phyloP scores from a whole-genome alignment of 306 rosid species.

The Malus domestica region DNA sequence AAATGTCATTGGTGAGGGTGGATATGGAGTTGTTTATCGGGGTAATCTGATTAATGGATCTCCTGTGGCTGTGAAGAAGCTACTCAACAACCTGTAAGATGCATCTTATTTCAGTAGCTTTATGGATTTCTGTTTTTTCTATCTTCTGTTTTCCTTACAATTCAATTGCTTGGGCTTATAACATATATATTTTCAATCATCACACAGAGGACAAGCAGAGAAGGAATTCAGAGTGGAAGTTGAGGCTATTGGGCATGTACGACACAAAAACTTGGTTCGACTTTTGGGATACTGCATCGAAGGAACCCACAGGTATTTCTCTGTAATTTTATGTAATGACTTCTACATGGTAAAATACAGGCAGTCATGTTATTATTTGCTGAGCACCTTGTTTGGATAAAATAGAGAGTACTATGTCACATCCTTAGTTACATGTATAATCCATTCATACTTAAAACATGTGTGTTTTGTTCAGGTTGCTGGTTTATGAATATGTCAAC shows the following conservation, averaged over 20 bases:
- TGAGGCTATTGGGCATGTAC: slow-evolving; percentile 92
- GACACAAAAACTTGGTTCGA: slow-evolving; percentile 89
- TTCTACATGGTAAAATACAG: neutral
- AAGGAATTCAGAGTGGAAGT: slow-evolving; percentile 94
- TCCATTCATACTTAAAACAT: neutral
- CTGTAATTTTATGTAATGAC: neutral
- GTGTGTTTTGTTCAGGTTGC: slow-evolving; percentile 44
- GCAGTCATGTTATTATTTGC: neutral
- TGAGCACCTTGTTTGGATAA: neutral
- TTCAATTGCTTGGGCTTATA: neutral
- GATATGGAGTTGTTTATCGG: slow-evolving; percentile 82
- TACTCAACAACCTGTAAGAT: slow-evolving; percentile 81
- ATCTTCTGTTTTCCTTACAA: neutral
- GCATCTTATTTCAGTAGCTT: slow-evolving; percentile 9
- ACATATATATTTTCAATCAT: slow-evolving; percentile 11
- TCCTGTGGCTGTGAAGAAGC: slow-evolving; percentile 91
- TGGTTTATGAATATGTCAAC: slow-evolving; percentile 82
- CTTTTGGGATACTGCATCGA: slow-evolving; percentile 86
- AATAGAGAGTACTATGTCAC: neutral
- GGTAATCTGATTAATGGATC: slow-evolving; percentile 72
- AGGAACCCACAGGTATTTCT: slow-evolving; percentile 81
- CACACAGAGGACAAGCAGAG: slow-evolving; percentile 87
- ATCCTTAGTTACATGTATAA: neutral
- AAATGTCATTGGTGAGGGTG: slow-evolving; percentile 91
- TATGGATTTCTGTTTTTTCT: neutral